These are phyloP conservation scores for Hibiscus mutabilis DNA, from an alignment of 345 rosid genomes.

Conservation along the genomic window DNA sequence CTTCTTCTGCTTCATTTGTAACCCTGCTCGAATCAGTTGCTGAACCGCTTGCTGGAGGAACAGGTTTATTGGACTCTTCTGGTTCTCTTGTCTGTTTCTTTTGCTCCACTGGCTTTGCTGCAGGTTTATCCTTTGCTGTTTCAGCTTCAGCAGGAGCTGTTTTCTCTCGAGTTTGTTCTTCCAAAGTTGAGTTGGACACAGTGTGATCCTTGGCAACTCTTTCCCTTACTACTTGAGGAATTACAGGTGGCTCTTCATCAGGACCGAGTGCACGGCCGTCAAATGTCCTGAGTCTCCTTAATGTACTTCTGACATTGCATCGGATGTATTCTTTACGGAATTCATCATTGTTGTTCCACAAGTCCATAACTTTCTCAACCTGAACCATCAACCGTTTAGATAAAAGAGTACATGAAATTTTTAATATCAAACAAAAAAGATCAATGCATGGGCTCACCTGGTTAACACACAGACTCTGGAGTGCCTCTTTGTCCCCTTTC, in stretches of 20 bases:
- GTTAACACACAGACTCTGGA: constrained; percentile 42
- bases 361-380: constrained; percentile 61
- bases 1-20: constrained; percentile 38
- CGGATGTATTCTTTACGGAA: constrained; percentile 60
- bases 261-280: constrained; percentile 90
- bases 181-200: constrained; percentile 16
- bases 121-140: not conserved
- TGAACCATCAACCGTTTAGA: constrained; percentile 27
- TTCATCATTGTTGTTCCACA: constrained; percentile 56
- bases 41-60: constrained; percentile 20
- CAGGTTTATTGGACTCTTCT: constrained; percentile 33
- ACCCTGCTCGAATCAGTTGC: constrained; percentile 31
- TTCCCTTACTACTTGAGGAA: constrained; percentile 21
- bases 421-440: constrained; percentile 1
- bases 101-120: not conserved
- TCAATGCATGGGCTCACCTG: constrained; percentile 40
- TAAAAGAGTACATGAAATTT: not conserved
- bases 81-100: constrained; percentile 36
- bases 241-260: constrained; percentile 53
- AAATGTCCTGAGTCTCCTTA: constrained; percentile 60
- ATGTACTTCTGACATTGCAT: constrained; percentile 52
- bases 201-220: constrained; percentile 25
- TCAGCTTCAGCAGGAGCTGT: not conserved
- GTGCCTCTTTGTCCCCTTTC: constrained; percentile 50
- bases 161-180: constrained; percentile 26